Evolutionary conservation across 331 rosid genomes (phyloP), one percentile per base, ranked within the genome.

Genomic region (Malus hybrid): DNA sequence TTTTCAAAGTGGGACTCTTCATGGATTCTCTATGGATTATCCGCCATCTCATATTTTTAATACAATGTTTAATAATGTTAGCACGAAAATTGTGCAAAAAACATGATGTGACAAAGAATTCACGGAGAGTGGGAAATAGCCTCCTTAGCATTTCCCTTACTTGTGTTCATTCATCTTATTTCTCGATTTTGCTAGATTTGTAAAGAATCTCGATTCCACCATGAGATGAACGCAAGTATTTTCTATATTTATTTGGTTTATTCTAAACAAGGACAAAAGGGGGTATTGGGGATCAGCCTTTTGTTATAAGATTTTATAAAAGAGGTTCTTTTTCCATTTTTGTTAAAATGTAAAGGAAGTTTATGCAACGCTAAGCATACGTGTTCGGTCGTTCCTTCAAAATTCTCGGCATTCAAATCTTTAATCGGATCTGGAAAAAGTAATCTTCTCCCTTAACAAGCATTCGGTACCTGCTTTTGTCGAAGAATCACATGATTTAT

Each of bases 391-490:
- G 42, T 36, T 36, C 42, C 24, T 15, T 33, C 8, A 57, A 34
- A 18, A 73, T 60, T 24, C 39, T 29, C 59, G 34, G 77, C 77
- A 39, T 60, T 34, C 24, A n/a, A 56, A 59, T 72, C 57, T 36
- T 59, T 20, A 24, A 27, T 62, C 22, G 61, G 70, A 27, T 27
- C 19, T 39, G 10, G 48, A 27, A 28, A 62, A 44, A 44, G 15
- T 19, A 62, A 62, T 42, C 5, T 44, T 32, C 77, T 62, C 70
- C 34, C 18, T 44, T 15, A 65, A 68, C 64, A 71, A 56, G 70
- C 71, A 55, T 73, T 66, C 31, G 55, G 64, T 67, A 33, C 71
- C 67, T 76, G 70, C 68, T 71, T 77, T 59, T 72, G 32, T 48
- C 8, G 3, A 16, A 52, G 70, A 72, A 72, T 69, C 76, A 19